These are phyloP conservation scores for Ehretia macrophylla DNA, from an alignment of 257 asterid genomes.

Conservation along the genomic window DNA sequence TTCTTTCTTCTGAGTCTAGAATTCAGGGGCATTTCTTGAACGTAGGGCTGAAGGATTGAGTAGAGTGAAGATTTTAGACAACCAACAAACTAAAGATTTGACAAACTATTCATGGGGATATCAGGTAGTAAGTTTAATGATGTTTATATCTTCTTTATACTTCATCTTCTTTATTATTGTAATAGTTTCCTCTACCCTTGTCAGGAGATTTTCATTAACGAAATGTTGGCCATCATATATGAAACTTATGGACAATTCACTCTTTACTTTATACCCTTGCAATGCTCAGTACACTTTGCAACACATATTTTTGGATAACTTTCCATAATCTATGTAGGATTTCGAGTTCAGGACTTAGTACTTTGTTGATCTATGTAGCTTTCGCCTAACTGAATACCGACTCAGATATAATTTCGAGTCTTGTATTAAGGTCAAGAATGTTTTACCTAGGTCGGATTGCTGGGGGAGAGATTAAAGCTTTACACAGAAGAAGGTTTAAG, in stretches of 20 bases:
- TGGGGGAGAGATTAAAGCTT: constrained; percentile 57
- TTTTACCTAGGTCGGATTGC: constrained; percentile 60
- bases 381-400: no score
- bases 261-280: no score
- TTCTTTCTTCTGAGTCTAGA: constrained; percentile 33
- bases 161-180: not conserved
- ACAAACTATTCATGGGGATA: constrained; percentile 56
- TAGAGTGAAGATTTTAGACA: constrained; percentile 36
- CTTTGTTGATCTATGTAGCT: no score
- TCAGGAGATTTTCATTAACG: no score
- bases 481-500: constrained; percentile 43
- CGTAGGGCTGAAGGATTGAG: constrained; percentile 47
- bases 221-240: no score
- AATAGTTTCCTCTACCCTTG: no score
- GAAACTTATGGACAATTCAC: no score
- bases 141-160: not conserved
- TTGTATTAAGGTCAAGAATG: not conserved
- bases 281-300: no score
- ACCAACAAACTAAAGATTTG: constrained; percentile 19
- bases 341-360: no score
- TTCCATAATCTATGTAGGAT: not conserved
- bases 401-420: not conserved
- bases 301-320: no score
- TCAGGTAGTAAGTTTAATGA: constrained; percentile 39
- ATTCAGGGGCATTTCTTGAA: constrained; percentile 81